Base-by-base conservation (phyloP, 169 alveolate genomes). In the Babesia gibsoni region DNA sequence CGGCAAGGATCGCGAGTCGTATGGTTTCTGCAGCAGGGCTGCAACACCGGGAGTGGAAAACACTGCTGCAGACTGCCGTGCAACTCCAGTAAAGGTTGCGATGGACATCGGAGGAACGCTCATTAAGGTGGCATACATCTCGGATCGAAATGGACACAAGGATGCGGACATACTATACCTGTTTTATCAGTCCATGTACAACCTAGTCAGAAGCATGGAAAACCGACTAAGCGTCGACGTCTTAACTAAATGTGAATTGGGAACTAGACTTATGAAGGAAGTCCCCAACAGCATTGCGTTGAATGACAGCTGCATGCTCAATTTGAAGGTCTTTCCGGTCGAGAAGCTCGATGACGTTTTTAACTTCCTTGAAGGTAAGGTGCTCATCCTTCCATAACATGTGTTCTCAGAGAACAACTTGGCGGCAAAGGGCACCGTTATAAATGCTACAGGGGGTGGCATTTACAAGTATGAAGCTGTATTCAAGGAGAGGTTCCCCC, bases 51-150 rank as follows among this genome's bases (percentile, higher is more conserved):
- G n/a, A n/a, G n/a, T n/a, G n/a, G n/a, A n/a, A n/a, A n/a, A n/a
- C n/a, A n/a, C n/a, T n/a, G n/a, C n/a, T n/a, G n/a, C n/a, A n/a
- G n/a, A n/a, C n/a, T n/a, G n/a, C n/a, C n/a, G n/a, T n/a, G n/a
- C 2, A 2, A 4, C 29, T 3, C 22, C 29, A 22, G 43, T 27
- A n/a, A 25, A 46, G 27, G 12, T 75, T n/a, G 48, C 87, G 27
- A 23, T 78, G 46, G 87, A 78, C 72, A 64, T 78, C 0, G 87
- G 87, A 18, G 87, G 87, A 0, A 78, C 82, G 4, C 72, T 78
- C 22, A 22, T 58, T 10, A 78, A 78, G 64, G 20, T 57, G 8
- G 65, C 79, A 30, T 78, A 64, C 42, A 32, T n/a, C 10, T 52
- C 20, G 36, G 30, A 36, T 10, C 16, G 49, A 12, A 5, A 27